These are phyloP conservation scores for Paramecium sonneborni DNA, from an alignment of 73 alveolate species.

Conservation along the genomic window DNA sequence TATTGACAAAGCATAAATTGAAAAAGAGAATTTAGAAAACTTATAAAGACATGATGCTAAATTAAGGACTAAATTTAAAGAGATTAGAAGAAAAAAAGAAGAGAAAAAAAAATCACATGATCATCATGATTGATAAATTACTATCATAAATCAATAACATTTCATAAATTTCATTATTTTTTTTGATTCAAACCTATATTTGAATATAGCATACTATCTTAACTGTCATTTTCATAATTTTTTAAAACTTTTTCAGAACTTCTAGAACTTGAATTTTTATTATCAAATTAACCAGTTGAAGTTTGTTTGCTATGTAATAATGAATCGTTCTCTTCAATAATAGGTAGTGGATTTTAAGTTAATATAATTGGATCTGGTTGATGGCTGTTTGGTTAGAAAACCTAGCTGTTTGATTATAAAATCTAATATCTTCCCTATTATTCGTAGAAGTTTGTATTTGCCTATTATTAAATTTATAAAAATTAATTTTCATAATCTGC, in stretches of 20 bases:
- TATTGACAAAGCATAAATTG: conserved; percentile 51
- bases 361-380: too few relatives aligned
- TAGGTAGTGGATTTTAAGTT: too few relatives aligned
- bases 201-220: not conserved
- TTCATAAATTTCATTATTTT: not conserved
- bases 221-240: not conserved
- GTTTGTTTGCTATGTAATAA: not conserved
- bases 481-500: not conserved
- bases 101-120: not conserved
- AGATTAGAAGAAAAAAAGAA: conserved; percentile 16
- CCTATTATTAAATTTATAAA: not conserved
- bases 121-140: not conserved
- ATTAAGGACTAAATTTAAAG: conserved; percentile 48
- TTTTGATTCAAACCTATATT: not conserved
- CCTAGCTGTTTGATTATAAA: not conserved
- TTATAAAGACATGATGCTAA: conserved; percentile 60
- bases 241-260: not conserved
- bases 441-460: not conserved
- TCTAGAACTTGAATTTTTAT: not conserved
- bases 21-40: conserved; percentile 62
- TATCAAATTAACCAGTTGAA: not conserved
- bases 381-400: too few relatives aligned
- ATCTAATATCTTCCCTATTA: not conserved
- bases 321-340: not conserved
- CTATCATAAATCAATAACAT: not conserved